Evolutionary conservation across 2,329 filamentous ascomycete genomes (phyloP), one percentile per base, ranked within the genome.

Genomic region (Pseudocercospora fijiensis): DNA sequence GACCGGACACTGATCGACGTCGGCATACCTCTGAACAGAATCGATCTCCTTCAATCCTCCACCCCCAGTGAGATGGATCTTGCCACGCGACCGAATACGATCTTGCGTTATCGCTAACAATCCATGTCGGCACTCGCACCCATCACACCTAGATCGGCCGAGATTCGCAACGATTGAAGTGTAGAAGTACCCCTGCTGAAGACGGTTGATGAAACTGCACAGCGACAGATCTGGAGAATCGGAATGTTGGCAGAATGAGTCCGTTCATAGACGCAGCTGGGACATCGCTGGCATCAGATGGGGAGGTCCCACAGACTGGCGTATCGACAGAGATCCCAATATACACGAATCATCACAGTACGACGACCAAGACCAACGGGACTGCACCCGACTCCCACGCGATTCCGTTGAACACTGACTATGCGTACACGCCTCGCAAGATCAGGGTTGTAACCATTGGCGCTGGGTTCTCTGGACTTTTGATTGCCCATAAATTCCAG

Each of bases 361-460:
- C 45, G 45, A 49, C 45, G 11, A 49, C 20, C 22, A 49, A 53
- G 26, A 28, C 49, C 22, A 18, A 26, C 18, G 22, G 16, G 20
- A 53, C 26, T n/a, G 20, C 16, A n/a, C 28, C 24, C 16, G 26
- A 13, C 20, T 30, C 49, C 18, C 55, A 57, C 37, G 20, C 28
- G 11, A 57, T 57, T 24, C 33, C 28, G 7, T 57, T 41, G 55
- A 57, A 57, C 55, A 18, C n/a, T 13, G 55, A 57, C 20, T 57
- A 57, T 27, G 55, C 55, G 20, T 57, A 57, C 10, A 45, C 55
- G 13, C 55, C 55, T 18, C 55, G 55, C 5, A 57, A 57, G 27
- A 43, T 57, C 30, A 20, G 55, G 13, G 57, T 65, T 1, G 37
- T 60, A 7, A 61, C 53, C 3, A 65, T 65, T 22, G 63, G 63